Percentiles rank a stretch among this genome's conserved stretches.
phyloP scores from a whole-genome alignment of 345 rosid species.

The Syzygium oleosum region DNA sequence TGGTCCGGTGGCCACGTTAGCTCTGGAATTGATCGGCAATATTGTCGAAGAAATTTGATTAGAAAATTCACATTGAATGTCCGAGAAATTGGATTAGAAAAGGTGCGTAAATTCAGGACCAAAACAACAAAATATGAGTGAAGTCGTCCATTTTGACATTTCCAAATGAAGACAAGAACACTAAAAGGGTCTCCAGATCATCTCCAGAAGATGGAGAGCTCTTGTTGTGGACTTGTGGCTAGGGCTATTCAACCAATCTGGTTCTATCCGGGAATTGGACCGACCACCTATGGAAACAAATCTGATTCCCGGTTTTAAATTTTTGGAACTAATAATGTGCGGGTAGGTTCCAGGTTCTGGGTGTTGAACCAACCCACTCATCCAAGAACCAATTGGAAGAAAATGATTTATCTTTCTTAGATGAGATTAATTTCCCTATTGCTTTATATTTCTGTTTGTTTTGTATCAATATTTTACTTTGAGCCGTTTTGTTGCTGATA shows the following conservation, averaged over 20 bases:
- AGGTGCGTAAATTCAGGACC: background rate
- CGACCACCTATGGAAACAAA: background rate
- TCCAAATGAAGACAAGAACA: background rate
- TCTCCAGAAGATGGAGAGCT: background rate
- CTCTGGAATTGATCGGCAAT: background rate
- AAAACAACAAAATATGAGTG: background rate
- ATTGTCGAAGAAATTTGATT: background rate
- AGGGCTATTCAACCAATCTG: background rate
- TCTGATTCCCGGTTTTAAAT: background rate
- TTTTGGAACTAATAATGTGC: background rate
- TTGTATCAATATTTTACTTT: background rate
- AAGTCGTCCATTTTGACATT: background rate
- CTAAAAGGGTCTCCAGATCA: background rate
- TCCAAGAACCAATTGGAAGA: background rate
- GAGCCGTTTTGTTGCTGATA: background rate
- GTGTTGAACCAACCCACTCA: background rate
- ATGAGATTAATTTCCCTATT: background rate
- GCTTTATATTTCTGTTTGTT: background rate
- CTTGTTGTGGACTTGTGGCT: background rate
- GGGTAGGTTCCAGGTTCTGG: background rate
- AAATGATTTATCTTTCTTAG: background rate
- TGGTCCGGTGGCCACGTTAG: background rate
- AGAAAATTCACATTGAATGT: background rate
- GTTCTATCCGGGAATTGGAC: background rate
- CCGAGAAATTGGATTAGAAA: background rate